phyloP scores from a whole-genome alignment of 495 filamentous ascomycete species.

The Penicillium steckii region DNA sequence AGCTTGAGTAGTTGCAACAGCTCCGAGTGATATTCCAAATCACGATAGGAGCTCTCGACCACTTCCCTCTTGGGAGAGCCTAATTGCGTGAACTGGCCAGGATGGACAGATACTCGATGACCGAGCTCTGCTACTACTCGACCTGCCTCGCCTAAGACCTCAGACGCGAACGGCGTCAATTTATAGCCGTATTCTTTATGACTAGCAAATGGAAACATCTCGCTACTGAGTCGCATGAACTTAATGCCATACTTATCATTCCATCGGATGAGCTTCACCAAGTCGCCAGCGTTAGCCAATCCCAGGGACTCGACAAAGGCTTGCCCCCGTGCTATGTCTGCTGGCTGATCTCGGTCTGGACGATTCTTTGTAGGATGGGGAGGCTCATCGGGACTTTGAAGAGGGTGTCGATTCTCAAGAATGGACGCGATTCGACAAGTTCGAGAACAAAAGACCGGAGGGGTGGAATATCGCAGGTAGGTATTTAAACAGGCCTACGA shows the following conservation, averaged over 20 bases:
- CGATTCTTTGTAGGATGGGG: conserved; percentile 80
- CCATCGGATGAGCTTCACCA: conserved; percentile 85
- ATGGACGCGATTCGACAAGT: conserved; percentile 92
- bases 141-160: conserved; percentile 74
- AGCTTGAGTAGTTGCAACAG: conserved; percentile 75
- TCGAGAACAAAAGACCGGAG: conserved; percentile 85
- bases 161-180: conserved; percentile 79
- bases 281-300: conserved; percentile 77
- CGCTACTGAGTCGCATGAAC: conserved; percentile 87
- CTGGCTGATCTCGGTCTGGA: conserved; percentile 67
- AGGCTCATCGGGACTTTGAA: conserved; percentile 70
- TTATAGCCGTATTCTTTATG: conserved; percentile 86
- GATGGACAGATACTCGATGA: conserved; percentile 86
- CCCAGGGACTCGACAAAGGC: conserved; percentile 75
- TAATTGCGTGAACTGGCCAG: conserved; percentile 90
- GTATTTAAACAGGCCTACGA: conserved; percentile 83
- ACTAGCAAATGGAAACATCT: conserved; percentile 96
- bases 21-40: conserved; percentile 89
- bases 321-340: conserved; percentile 61
- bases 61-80: conserved; percentile 76
- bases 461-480: conserved; percentile 82
- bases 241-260: conserved; percentile 92
- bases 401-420: conserved; percentile 80
- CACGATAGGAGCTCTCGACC: conserved; percentile 70
- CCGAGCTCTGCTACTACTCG: conserved; percentile 75